These are phyloP conservation scores for Daldinia grandis DNA, from an alignment of 495 filamentous ascomycete genomes.

Conservation along the genomic window DNA sequence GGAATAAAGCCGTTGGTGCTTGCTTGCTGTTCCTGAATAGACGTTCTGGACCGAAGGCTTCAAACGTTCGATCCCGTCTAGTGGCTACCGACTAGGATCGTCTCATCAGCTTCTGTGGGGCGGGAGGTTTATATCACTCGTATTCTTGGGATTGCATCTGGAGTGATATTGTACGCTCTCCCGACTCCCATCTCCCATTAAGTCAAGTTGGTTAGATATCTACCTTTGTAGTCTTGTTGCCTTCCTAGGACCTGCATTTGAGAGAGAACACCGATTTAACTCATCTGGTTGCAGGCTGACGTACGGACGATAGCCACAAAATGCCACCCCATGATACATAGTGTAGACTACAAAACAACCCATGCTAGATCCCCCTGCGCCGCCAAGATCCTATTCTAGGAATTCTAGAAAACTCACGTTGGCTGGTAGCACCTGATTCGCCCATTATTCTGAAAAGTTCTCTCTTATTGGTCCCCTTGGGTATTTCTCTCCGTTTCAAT, in stretches of 20 bases:
- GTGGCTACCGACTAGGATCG: constrained; percentile 18
- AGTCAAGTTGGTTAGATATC: neutral
- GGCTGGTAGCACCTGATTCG: constrained; percentile 24
- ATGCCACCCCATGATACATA: constrained; percentile 35
- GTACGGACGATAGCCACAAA: neutral
- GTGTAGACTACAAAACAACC: neutral
- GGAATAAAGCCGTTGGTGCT: constrained; percentile 12
- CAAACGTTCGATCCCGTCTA: constrained; percentile 18
- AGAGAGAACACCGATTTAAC: neutral
- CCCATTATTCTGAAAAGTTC: constrained; percentile 14
- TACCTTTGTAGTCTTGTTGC: neutral
- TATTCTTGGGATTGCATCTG: constrained; percentile 20
- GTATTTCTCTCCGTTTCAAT: constrained; percentile 34
- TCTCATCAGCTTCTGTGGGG: constrained; percentile 24
- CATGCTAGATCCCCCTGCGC: constrained; percentile 31
- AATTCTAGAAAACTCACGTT: constrained; percentile 30
- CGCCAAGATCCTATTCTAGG: constrained; percentile 40
- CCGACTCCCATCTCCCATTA: neutral
- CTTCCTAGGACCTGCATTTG: neutral
- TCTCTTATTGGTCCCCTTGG: constrained; percentile 32
- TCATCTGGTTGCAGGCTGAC: neutral
- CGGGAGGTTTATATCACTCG: constrained; percentile 5
- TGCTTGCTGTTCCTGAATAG: constrained; percentile 13
- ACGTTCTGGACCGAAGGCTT: constrained; percentile 33
- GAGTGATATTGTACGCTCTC: neutral